Conservation (phyloP, 805 yeast genomes). For the Ogataea pini region DNA sequence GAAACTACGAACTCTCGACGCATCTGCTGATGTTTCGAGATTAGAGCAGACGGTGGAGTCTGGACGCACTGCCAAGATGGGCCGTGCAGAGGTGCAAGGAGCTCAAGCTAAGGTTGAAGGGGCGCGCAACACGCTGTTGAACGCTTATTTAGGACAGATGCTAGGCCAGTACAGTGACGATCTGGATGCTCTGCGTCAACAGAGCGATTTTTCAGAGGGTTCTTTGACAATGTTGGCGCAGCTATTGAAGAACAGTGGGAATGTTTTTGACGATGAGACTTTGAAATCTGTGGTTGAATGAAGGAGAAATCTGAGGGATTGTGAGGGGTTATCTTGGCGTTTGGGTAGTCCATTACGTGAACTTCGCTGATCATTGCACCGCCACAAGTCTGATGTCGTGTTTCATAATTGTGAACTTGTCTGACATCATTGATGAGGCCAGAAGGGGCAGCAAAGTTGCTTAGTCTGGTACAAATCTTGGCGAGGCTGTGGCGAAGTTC, state of each 20-base stretch:
- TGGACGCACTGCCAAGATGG: neutral
- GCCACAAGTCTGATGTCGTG: neutral
- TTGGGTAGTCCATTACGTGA: too few species aligned
- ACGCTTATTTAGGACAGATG: conserved; percentile 54
- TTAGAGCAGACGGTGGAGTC: conserved; percentile 3
- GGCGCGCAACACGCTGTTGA: conserved; percentile 43
- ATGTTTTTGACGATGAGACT: conserved; percentile 59
- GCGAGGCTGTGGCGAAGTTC: conserved; percentile 1
- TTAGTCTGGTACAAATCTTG: neutral
- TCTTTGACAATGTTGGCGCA: conserved; percentile 59
- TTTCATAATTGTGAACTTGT: neutral
- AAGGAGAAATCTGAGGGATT: too few species aligned
- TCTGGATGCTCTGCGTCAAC: conserved; percentile 56
- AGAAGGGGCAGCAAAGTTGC: conserved; percentile 1
- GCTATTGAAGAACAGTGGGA: conserved; percentile 56
- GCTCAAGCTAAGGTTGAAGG: conserved; percentile 32
- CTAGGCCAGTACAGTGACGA: conserved; percentile 62
- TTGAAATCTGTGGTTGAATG: conserved; percentile 28
- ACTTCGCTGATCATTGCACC: too few species aligned
- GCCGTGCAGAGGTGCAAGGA: conserved; percentile 25
- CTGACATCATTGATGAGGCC: neutral
- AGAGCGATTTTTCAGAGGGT: conserved; percentile 58
- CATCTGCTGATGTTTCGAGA: conserved; percentile 10
- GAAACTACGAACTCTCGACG: conserved; percentile 8
- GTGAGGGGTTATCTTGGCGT: too few species aligned